Base-by-base conservation (phyloP, 306 rosid species). In the Lagenaria siceraria region DNA sequence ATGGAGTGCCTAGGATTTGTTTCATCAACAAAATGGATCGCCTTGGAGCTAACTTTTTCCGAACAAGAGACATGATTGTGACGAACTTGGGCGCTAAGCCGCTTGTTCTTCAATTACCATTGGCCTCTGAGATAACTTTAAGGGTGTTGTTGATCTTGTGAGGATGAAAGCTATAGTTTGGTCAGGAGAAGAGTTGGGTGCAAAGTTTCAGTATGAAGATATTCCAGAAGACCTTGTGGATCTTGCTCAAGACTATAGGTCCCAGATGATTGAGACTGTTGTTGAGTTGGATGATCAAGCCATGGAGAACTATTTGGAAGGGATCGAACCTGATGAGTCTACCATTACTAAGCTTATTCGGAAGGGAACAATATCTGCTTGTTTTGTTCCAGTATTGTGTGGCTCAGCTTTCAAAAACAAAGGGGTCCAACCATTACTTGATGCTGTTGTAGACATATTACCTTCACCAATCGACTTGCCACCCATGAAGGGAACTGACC, bases 401-500 rank as follows among this genome's bases (percentile, higher is more conserved):
- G 98, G 98, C 68, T 95, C 98, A 9, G 97, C 97, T 78, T 95
- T 95, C 87, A 95, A 95, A 85, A 95, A 95, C 85, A 95, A 95
- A 86, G 98, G 97, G 73, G 98, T 95, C 80, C 98, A 95, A 78
- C 98, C 97, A 0, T 83, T 95, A 87, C 96, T 95, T 51, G 97
- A 95, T 75, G 95, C 97, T 15, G 98, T 95, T 11, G 93, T 95
- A 83, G 97, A 92, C 86, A 92, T 92, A 85, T 87, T 95, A 59
- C 97, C 97, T 79, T 92, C 98, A 52, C 97, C 98, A 35, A 80
- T 95, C 79, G 98, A 90, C 6, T 46, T 95, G 87, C 98, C 97
- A 13, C 84, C 97, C 69, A 88, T 95, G 97, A 89, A 90, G 81
- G 98, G 97, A 59, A 84, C 92, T 53, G 98, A 90, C 79, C 97